A percentile compares a stretch with the other conserved stretches of the same genome.
Conservation (phyloP, 2,329 filamentous ascomycete species). For the Colletotrichum agaves region DNA sequence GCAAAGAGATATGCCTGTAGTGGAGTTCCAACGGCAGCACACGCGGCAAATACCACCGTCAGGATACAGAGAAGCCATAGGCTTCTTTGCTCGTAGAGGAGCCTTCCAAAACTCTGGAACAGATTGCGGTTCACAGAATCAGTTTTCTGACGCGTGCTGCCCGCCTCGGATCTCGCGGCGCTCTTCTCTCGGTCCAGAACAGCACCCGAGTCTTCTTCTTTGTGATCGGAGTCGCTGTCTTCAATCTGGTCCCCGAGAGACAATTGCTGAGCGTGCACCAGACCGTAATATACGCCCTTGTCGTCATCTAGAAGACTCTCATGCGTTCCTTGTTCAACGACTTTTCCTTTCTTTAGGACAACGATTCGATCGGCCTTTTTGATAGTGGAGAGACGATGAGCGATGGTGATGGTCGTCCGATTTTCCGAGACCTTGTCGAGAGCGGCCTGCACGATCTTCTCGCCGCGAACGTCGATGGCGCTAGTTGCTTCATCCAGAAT, state of each 20-base stretch:
- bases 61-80: conserved; percentile 62
- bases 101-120: conserved; percentile 63
- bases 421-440: conserved; percentile 69
- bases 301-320: conserved; percentile 72
- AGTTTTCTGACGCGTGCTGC: conserved; percentile 44
- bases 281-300: conserved; percentile 71
- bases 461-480: conserved; percentile 66
- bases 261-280: conserved; percentile 73
- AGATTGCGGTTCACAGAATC: conserved; percentile 55
- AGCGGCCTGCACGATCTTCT: conserved; percentile 72
- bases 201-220: conserved; percentile 54
- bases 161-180: conserved; percentile 50
- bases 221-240: conserved; percentile 47
- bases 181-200: conserved; percentile 59
- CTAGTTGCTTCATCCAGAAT: conserved; percentile 84
- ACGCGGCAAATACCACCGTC: conserved; percentile 58
- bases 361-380: conserved; percentile 82
- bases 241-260: conserved; percentile 61
- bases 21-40: conserved; percentile 57
- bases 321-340: conserved; percentile 81
- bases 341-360: conserved; percentile 76
- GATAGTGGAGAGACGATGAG: conserved; percentile 79
- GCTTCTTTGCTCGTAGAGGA: conserved; percentile 66
- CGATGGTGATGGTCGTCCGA: conserved; percentile 78
- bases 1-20: conserved; percentile 67